Conservation (phyloP, 805 yeast species). For the Myxozyma udenii region DNA sequence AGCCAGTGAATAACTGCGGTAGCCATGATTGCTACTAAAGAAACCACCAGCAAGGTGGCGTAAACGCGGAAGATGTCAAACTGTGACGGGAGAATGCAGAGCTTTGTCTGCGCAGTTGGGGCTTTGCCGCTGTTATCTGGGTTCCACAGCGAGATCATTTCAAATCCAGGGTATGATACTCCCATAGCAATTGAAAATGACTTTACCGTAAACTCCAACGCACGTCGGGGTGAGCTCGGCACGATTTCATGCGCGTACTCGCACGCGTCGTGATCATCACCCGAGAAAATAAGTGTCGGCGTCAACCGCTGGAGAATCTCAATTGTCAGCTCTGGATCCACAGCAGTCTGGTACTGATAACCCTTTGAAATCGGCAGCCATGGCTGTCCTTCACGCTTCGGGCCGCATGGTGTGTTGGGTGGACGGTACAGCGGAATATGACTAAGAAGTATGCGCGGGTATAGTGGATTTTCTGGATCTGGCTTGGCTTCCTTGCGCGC, state of each 20-base stretch:
- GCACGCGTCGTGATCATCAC: constrained; percentile 98
- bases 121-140: constrained; percentile 1
- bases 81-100: constrained; percentile 32
- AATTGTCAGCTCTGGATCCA: constrained; percentile 58
- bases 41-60: constrained; percentile 14
- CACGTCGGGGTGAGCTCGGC: constrained; percentile 29
- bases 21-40: constrained; percentile 8
- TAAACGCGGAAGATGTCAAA: constrained; percentile 27
- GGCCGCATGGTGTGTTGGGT: constrained; percentile 64
- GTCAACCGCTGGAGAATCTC: constrained; percentile 55
- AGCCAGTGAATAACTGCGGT: not conserved
- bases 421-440: constrained; percentile 87
- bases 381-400: constrained; percentile 62
- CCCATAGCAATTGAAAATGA: constrained; percentile 94
- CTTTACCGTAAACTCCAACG: constrained; percentile 77
- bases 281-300: constrained; percentile 76
- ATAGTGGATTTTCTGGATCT: constrained; percentile 25
- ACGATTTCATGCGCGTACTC: constrained; percentile 55
- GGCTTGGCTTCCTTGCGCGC: constrained; percentile 22
- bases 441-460: constrained; percentile 67
- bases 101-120: constrained; percentile 25
- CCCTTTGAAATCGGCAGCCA: constrained; percentile 73
- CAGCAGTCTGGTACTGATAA: constrained; percentile 84
- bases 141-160: constrained; percentile 60
- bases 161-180: constrained; percentile 78